A percentile compares a stretch with the other conserved stretches of the same genome.
Evolutionary conservation across 2,329 filamentous ascomycete species (phyloP).

Genomic region (Fusarium sp.): DNA sequence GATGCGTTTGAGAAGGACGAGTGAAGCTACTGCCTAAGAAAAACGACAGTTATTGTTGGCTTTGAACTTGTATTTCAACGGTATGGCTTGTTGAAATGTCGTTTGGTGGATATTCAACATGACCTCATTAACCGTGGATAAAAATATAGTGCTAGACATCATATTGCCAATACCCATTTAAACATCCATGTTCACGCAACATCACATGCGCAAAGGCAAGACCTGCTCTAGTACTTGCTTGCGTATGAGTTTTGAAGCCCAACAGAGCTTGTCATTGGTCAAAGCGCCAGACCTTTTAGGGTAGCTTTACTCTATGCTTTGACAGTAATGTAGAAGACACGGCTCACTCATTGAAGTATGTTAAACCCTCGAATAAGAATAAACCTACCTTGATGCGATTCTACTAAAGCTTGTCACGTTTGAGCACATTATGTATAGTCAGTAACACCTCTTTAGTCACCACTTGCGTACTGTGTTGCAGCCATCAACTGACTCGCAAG

Average conservation of each 20-base stretch:
- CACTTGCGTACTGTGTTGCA: neutral
- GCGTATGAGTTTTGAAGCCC: neutral
- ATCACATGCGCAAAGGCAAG: neutral
- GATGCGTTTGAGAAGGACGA: constrained; percentile 70
- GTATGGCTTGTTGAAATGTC: neutral
- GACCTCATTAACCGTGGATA: neutral
- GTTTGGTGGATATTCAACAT: neutral
- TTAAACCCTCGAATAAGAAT: neutral
- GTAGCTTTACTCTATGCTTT: neutral
- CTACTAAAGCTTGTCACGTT: neutral
- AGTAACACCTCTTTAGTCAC: neutral
- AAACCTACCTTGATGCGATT: neutral
- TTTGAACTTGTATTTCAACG: neutral
- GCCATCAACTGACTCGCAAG: constrained; percentile 3
- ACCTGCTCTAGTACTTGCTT: neutral
- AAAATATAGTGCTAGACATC: neutral
- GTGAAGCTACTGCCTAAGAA: constrained; percentile 43
- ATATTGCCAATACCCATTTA: neutral
- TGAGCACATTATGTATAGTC: neutral
- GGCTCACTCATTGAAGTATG: neutral
- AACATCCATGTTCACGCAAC: neutral
- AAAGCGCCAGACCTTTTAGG: neutral
- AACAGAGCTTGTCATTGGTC: constrained; percentile 24
- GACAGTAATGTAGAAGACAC: neutral
- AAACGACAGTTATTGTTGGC: neutral